Evolutionary conservation across 148 eudicot genomes (phyloP), one percentile per base, ranked within the genome.

Genomic region (Vaccinium macrocarpon): DNA sequence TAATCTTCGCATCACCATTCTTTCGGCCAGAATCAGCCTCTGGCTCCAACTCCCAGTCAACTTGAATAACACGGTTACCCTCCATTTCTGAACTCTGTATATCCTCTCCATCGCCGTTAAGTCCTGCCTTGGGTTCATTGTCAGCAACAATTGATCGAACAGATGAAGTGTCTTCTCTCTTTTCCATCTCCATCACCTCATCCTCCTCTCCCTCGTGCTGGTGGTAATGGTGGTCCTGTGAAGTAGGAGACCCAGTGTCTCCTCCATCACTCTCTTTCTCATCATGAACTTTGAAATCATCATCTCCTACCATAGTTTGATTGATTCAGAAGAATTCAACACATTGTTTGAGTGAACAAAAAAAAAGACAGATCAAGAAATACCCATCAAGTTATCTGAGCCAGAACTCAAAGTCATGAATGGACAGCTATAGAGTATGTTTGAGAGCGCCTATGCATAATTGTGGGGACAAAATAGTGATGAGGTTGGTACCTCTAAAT

Each of bases 211-310:
- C 87, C 77, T 90, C 92, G 11, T 84, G 87, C 77, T 85, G 85
- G 15, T 82, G 76, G 84, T 85, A 83, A 42, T 64, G 83, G 75
- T 87, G 85, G 49, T 87, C 91, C 57, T 84, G 88, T 10, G 92
- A 88, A 46, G 85, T 55, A 52, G 92, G 87, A 75, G 92, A 90
- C 56, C 83, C 84, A 71, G 84, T 73, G 50, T 89, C 93, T 52
- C 90, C 90, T 70, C 84, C 88, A 79, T 87, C 98, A 80, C 90
- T 91, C 68, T 90, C 92, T 82, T 85, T 90, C 86, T 91, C 97
- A 56, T 91, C 89, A 55, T 78, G 87, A 59, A 84, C 79, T 76
- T 88, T 90, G 32, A 83, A 81, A 85, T 88, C 92, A 27, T 91
- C 93, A 76, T 86, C 90, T 32, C 91, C 99, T 94, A 80, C 87